A percentile compares a stretch with the other conserved stretches of the same genome.
phyloP scores from a whole-genome alignment of 768 basidiomycete genomes.

The Leccinum pellstonianum region DNA sequence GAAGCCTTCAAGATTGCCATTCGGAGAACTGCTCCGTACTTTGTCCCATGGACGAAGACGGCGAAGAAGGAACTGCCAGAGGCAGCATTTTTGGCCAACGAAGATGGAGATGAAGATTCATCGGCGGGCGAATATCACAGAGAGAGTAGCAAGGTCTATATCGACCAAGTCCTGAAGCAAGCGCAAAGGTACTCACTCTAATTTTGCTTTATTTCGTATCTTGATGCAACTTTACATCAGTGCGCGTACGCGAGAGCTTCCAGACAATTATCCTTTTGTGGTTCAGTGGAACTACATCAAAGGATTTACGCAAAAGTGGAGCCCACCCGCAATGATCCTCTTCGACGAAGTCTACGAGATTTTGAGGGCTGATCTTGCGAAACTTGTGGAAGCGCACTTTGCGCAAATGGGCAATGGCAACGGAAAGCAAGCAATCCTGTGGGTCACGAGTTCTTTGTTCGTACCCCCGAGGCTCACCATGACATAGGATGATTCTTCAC shows the following conservation, averaged over 20 bases:
- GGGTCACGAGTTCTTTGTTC: constrained; percentile 10
- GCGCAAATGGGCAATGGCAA: constrained; percentile 49
- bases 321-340: constrained; percentile 43
- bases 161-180: constrained; percentile 50
- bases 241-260: constrained; percentile 68
- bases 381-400: constrained; percentile 51
- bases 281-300: constrained; percentile 54
- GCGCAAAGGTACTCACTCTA: constrained; percentile 43
- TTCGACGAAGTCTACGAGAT: constrained; percentile 40
- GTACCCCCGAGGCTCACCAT: neutral
- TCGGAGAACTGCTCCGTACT: constrained; percentile 53
- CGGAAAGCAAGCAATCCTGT: constrained; percentile 50
- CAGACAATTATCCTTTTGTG: constrained; percentile 63
- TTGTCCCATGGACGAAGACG: constrained; percentile 47
- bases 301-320: constrained; percentile 48
- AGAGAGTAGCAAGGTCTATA: constrained; percentile 34
- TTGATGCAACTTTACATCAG: constrained; percentile 34
- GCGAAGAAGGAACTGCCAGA: constrained; percentile 3
- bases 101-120: constrained; percentile 33
- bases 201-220: neutral
- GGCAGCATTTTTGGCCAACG: constrained; percentile 38
- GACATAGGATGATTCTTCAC: constrained; percentile 44
- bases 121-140: neutral
- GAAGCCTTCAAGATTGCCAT: constrained; percentile 48
- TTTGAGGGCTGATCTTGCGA: constrained; percentile 40